Base-by-base conservation (phyloP, 176 grass and related monocot species). In the Secale cereale region DNA sequence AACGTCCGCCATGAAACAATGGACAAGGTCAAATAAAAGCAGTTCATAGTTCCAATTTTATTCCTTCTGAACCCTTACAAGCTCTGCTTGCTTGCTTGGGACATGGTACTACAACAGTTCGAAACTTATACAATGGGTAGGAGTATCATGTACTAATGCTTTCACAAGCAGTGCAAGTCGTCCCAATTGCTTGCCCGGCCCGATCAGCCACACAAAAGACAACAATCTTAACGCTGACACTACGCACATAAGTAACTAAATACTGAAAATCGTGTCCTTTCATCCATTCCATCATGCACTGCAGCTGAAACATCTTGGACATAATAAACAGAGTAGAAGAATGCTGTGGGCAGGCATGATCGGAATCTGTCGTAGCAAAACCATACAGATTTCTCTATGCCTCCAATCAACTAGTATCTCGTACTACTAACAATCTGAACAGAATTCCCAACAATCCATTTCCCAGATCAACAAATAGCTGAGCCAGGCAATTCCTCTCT, bases 231-330 rank as follows among this genome's bases (percentile, higher is more conserved):
- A 52, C 48, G 54, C 54, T 57, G 19, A 22, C 8, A 52, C 7
- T 39, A 59, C 2, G 15, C 23, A 16, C 65, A 39, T 46, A 20
- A 48, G 22, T 33, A 33, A 43, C 56, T 23, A 39, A 15, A 62
- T 23, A 11, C 20, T 73, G 41, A 81, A 77, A 78, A 23, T 25
- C 7, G 7, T 36, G 69, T 60, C 85, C 85, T 91, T 84, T 80
- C 85, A 87, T 91, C 85, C 68, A 84, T 76, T 84, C 85, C 80
- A 80, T 59, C 74, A 4, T 52, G 67, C 83, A 26, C 7, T 62
- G 85, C 81, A 70, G 60, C 36, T 61, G 80, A 29, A 91, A 76
- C 81, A 84, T 87, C 67, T 39, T 84, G 81, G 76, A 80, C 76
- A 39, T n/a, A 45, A 39, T n/a, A 45, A 28, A 76, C 77, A 85